phyloP scores from a whole-genome alignment of 1,284 basidiomycete genomes.

The Ustilago esculenta region DNA sequence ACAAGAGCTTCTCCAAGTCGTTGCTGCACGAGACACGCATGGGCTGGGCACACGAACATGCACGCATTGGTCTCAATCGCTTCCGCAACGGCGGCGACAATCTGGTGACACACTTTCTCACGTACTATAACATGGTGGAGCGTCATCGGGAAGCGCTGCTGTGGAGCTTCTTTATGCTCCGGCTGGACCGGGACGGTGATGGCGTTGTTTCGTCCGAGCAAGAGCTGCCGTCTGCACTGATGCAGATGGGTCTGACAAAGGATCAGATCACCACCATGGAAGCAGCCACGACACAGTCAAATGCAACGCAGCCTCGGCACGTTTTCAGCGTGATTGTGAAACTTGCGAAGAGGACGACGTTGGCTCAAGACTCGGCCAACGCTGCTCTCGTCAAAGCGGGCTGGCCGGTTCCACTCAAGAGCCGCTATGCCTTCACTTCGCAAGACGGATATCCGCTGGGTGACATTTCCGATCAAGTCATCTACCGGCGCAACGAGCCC shows the following conservation, averaged over 20 bases:
- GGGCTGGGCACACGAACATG: slow-evolving; percentile 40
- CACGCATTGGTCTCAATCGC: slow-evolving; percentile 15
- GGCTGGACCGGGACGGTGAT: slow-evolving; percentile 40
- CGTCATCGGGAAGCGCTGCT: slow-evolving; percentile 58
- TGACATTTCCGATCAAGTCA: slow-evolving; percentile 12
- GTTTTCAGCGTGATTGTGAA: slow-evolving; percentile 16
- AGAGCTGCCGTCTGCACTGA: slow-evolving; percentile 12
- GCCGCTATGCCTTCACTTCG: slow-evolving; percentile 27
- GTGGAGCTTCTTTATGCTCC: slow-evolving; percentile 55
- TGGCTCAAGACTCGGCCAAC: slow-evolving; percentile 19
- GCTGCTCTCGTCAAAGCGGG: slow-evolving; percentile 23
- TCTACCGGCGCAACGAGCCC: slow-evolving; percentile 3
- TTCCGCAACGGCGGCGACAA: slow-evolving; percentile 46
- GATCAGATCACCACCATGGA: slow-evolving; percentile 3
- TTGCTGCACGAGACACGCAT: slow-evolving; percentile 38
- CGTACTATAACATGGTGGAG: slow-evolving; percentile 51
- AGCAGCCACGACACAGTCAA: neutral
- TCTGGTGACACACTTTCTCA: slow-evolving; percentile 41
- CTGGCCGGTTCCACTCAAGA: slow-evolving; percentile 44
- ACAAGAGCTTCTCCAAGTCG: slow-evolving; percentile 38
- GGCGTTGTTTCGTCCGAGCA: slow-evolving; percentile 2
- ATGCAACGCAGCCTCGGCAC: neutral
- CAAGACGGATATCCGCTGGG: slow-evolving; percentile 38
- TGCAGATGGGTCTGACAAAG: slow-evolving; percentile 25
- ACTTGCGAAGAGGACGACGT: slow-evolving; percentile 21